These are phyloP conservation scores for Verticillium tricorpus DNA, from an alignment of 2,329 filamentous ascomycete species.

Conservation along the genomic window DNA sequence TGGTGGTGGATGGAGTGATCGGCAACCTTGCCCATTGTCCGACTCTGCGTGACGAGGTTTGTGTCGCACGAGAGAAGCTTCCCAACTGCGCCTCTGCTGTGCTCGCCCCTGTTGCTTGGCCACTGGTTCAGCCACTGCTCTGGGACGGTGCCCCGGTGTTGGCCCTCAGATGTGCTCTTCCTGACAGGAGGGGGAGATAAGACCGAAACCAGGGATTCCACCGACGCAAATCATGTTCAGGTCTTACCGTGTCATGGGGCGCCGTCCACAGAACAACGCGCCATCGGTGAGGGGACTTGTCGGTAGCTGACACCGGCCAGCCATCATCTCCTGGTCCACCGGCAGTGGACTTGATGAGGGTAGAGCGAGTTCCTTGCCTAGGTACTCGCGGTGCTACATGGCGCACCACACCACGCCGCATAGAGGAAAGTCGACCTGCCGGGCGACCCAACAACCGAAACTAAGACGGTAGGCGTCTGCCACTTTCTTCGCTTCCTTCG, in stretches of 20 bases:
- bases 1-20: slow-evolving; percentile 3
- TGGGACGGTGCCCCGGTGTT: background rate
- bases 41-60: slow-evolving; percentile 17
- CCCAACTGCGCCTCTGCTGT: background rate
- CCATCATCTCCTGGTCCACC: background rate
- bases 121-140: background rate
- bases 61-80: slow-evolving; percentile 20
- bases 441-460: background rate
- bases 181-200: background rate
- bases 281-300: background rate
- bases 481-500: background rate
- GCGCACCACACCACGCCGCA: background rate
- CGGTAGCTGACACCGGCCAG: background rate
- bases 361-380: no score
- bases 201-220: background rate
- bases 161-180: background rate
- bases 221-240: background rate
- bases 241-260: background rate
- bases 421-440: background rate
- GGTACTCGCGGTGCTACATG: background rate
- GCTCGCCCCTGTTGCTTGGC: background rate
- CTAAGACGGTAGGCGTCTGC: background rate
- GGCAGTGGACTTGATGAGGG: background rate
- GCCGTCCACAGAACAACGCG: background rate
- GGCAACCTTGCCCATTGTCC: slow-evolving; percentile 5